Evolutionary conservation across 176 grass and related monocot species (phyloP).

Genomic region (Dendrocalamus sinicus): DNA sequence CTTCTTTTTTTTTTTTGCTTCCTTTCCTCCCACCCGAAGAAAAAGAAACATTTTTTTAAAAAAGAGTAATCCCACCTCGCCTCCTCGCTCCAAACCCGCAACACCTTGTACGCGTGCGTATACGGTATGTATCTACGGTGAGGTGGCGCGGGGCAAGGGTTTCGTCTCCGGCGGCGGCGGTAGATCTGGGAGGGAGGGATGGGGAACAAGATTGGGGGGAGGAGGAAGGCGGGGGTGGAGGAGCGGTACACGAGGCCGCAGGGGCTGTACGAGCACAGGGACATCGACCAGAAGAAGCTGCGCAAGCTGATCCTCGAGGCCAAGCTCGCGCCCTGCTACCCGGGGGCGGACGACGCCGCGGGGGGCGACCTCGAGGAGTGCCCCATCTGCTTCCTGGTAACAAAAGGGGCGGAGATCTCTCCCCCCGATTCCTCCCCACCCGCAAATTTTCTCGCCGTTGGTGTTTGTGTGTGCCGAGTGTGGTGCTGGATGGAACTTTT

Average conservation of each 20-base stretch:
- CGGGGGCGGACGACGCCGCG: slow-evolving; percentile 64
- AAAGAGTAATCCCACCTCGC: slow-evolving; percentile 26
- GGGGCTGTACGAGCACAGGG: slow-evolving; percentile 87
- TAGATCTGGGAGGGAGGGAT: slow-evolving; percentile 60
- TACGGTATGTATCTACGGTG: slow-evolving; percentile 64
- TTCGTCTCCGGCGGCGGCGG: slow-evolving; percentile 48
- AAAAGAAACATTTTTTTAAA: slow-evolving; percentile 31
- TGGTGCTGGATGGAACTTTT: not conserved
- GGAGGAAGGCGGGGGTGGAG: slow-evolving; percentile 79
- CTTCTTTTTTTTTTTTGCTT: slow-evolving; percentile 8
- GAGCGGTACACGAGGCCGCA: slow-evolving; percentile 89
- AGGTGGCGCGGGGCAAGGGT: slow-evolving; percentile 39
- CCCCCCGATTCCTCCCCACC: not conserved
- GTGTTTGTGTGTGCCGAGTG: not conserved
- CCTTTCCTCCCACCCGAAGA: slow-evolving; percentile 13
- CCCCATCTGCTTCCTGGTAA: slow-evolving; percentile 98
- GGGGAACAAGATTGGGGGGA: slow-evolving; percentile 91
- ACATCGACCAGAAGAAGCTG: slow-evolving; percentile 97
- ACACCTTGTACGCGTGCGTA: slow-evolving; percentile 40
- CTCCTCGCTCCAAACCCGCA: slow-evolving; percentile 29
- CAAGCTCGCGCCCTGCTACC: slow-evolving; percentile 96
- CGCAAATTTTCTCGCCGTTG: not conserved
- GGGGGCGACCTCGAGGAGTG: slow-evolving; percentile 83
- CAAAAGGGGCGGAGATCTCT: slow-evolving; percentile 40
- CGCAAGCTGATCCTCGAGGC: slow-evolving; percentile 97